phyloP scores from a whole-genome alignment of 2,329 filamentous ascomycete species.

The Alternaria arbusti region DNA sequence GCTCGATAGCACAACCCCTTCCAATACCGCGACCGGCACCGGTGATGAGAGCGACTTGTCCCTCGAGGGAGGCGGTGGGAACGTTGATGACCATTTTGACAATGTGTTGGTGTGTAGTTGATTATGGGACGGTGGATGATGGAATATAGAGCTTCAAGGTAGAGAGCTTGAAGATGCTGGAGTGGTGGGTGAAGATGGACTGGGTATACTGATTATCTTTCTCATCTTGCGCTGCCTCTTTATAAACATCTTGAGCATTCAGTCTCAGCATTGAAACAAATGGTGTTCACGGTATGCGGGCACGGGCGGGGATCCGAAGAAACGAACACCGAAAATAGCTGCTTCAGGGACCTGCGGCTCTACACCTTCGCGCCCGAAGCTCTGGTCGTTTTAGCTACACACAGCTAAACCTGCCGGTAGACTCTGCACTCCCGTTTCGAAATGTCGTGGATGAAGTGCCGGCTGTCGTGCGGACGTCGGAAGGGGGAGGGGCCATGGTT shows the following conservation, averaged over 20 bases:
- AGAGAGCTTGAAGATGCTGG: background rate
- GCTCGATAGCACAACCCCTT: constrained; percentile 69
- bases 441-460: constrained; percentile 22
- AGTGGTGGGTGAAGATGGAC: background rate
- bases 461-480: constrained; percentile 34
- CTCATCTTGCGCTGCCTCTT: background rate
- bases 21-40: constrained; percentile 71
- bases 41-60: constrained; percentile 67
- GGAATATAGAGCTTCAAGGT: constrained; percentile 6
- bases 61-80: constrained; percentile 58
- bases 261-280: constrained; percentile 12
- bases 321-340: constrained; percentile 29
- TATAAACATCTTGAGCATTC: constrained; percentile 18
- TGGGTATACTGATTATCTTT: constrained; percentile 13
- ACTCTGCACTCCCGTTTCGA: constrained; percentile 16
- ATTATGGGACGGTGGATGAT: constrained; percentile 15
- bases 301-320: constrained; percentile 34
- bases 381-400: constrained; percentile 16
- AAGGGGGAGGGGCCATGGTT: constrained; percentile 37
- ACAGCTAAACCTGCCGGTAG: constrained; percentile 17
- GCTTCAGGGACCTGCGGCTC: constrained; percentile 29
- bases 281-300: constrained; percentile 19
- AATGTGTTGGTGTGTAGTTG: constrained; percentile 1
- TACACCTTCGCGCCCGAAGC: constrained; percentile 24
- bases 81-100: constrained; percentile 51